Conservation (phyloP, 306 rosid species). For the Corylus americana region DNA sequence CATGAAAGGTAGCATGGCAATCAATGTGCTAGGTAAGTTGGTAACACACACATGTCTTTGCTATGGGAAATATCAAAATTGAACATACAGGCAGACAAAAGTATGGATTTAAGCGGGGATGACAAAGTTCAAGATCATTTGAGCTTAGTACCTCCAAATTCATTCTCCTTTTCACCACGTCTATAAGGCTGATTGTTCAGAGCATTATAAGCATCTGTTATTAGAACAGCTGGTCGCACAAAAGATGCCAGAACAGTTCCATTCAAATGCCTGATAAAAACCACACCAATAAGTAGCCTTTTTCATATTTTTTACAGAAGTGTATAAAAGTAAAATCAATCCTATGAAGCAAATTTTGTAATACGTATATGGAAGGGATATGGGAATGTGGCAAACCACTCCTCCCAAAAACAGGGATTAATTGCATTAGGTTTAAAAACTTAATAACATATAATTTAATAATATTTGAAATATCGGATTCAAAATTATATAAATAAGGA, state of each 20-base stretch:
- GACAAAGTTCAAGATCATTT: conserved; percentile 21
- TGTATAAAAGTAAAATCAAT: conserved; percentile 5
- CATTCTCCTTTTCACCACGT: conserved; percentile 90
- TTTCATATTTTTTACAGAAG: conserved; percentile 7
- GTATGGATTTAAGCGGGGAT: background rate
- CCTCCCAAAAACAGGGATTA: background rate
- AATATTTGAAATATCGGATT: background rate
- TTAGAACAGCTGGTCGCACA: conserved; percentile 93
- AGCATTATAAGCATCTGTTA: conserved; percentile 98
- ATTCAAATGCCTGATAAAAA: conserved; percentile 84
- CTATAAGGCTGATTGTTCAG: conserved; percentile 92
- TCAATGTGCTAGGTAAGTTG: background rate
- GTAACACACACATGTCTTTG: background rate
- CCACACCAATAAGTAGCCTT: conserved; percentile 38
- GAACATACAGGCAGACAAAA: background rate
- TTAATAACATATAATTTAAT: background rate
- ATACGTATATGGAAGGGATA: background rate
- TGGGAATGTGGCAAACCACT: background rate
- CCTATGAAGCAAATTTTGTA: background rate
- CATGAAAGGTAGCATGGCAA: background rate
- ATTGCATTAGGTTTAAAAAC: background rate
- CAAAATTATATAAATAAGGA: background rate
- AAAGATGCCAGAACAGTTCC: conserved; percentile 84
- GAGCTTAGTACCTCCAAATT: conserved; percentile 76
- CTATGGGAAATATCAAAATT: background rate